Evolutionary conservation across 495 filamentous ascomycete species (phyloP), one percentile per base, ranked within the genome.

Genomic region (Margaritispora aquatica): DNA sequence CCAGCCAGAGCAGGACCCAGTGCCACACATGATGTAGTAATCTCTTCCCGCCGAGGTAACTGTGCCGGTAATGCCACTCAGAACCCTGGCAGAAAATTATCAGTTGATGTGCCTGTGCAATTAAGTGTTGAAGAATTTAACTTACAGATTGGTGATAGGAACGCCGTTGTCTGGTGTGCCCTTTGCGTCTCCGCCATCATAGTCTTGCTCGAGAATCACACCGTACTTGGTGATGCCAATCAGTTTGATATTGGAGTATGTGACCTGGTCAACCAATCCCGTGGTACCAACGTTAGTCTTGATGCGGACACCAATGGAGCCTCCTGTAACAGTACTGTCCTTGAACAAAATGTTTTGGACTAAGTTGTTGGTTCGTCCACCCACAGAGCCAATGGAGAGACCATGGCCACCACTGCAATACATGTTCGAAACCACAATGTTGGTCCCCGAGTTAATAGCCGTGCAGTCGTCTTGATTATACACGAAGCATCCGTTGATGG

Each of bases 161-260:
- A 88, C 78, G 23, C 85, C 84, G 44, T 64, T 77, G 2, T 84
- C 85, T 19, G 85, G 80, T 2, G 56, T 80, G n/a, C 83, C 84
- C 2, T 23, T 5, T 2, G n/a, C 20, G 62, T 71, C 73, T 34
- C 84, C 84, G 60, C 85, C 85, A 73, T 81, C 70, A 64, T 88
- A 89, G 68, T 87, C 84, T 70, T 89, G 86, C 71, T 88, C 71
- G 48, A 89, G 81, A 59, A 85, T 74, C 51, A 89, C 81, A 51
- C 84, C 86, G 66, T 87, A 54, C 11, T 38, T 20, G 17, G 52
- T 20, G 29, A 54, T 54, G 2, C 17, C 21, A 7, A 4, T 15
- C 26, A 54, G 17, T n/a, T 27, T 54, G 29, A 54, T 54, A 21
- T 31, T 22, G n/a, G 27, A 17, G n/a, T 38, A 54, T 36, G 27